Base-by-base conservation (phyloP, 2,329 filamentous ascomycete genomes). In the Ophiostoma angusticollis region DNA sequence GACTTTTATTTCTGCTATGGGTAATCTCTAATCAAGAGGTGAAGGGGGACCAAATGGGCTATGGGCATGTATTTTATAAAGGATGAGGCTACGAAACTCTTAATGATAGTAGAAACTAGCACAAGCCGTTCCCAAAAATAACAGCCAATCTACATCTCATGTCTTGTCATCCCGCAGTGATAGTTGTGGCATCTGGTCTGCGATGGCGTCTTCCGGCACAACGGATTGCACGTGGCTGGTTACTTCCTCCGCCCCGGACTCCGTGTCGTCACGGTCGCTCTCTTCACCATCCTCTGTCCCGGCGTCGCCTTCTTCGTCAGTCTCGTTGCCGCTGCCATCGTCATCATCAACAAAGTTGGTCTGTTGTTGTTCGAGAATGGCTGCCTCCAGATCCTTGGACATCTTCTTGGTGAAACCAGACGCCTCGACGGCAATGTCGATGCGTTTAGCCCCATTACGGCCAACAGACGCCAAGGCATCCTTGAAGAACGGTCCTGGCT, bases 371-470 rank as follows among this genome's bases (percentile, higher is more conserved):
- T 83, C 81, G 50, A 80, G 79, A 62, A 98, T 91, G 48, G 93
- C 94, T 9, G 75, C 72, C 54, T 95, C 91, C 13, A 98, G 64
- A 50, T 98, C 91, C 58, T 91, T 93, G 13, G 85, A 74, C 81
- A 95, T 94, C 63, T 94, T 96, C 65, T 81, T 93, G 16, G 85
- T 93, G 58, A 98, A 96, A 0, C 91, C 91, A 2, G 85, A 93
- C 0, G 91, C 91, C 54, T 93, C 82, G 1, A 93, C 86, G 23
- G 84, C 75, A 13, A 93, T 78, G 59, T 98, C 93, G 13, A 98
- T 61, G 47, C 91, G 72, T 45, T 66, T 76, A 1, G 66, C 68
- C 11, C 75, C 74, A 40, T 78, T 74, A 54, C 73, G 71, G 11
- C 74, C 72, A 37, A 86, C 63, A 1, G 68, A 70, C 58, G 87